Base-by-base conservation (phyloP, 257 asterid genomes). In the Primulina eburnea region DNA sequence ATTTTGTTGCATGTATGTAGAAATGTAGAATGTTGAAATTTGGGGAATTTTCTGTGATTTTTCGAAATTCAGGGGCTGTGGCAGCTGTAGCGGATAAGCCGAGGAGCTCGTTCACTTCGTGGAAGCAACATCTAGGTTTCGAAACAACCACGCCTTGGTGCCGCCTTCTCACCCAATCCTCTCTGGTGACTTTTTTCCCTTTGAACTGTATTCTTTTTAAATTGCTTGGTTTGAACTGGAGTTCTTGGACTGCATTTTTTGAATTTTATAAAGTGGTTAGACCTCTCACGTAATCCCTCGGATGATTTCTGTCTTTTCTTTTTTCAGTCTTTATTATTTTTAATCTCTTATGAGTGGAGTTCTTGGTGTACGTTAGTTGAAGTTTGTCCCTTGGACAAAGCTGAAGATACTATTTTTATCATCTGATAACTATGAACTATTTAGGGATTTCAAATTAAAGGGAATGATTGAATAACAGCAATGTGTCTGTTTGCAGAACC, bases 131-230 rank as follows among this genome's bases (percentile, higher is more conserved):
- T 58, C 89, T 76, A 71, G 84, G 83, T 60, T 77, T 50, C 61
- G 87, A 88, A 65, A 84, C 82, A 12, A 70, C 77, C 20, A 69
- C 89, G 1, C 95, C 97, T 21, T 90, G 97, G 97, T 83, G 95
- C 74, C 82, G 87, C 79, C 90, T 90, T 68, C 81, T 90, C 53
- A 62, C 97, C 5, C 85, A 85, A 81, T 67, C 85, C 11, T 80
- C 87, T 1, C 91, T 83, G 97, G 97, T 90, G 70, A 69, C 43
- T 33, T 65, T 62, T 59, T 50, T 11, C 56, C 52, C 59, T 60
- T 56, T n/a, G 2, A 2, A 62, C 16, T 55, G 37, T 10, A 9
- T 2, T 30, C n/a, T 24, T 17, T n/a, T 16, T 60, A 32, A 17
- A 50, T 32, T 62, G 62, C 32, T 60, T 17, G 56, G 58, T 70